Evolutionary conservation across 78 protist species (phyloP), one percentile per base, ranked within the genome.

Genomic region (Paratrimastix pyriformis): DNA sequence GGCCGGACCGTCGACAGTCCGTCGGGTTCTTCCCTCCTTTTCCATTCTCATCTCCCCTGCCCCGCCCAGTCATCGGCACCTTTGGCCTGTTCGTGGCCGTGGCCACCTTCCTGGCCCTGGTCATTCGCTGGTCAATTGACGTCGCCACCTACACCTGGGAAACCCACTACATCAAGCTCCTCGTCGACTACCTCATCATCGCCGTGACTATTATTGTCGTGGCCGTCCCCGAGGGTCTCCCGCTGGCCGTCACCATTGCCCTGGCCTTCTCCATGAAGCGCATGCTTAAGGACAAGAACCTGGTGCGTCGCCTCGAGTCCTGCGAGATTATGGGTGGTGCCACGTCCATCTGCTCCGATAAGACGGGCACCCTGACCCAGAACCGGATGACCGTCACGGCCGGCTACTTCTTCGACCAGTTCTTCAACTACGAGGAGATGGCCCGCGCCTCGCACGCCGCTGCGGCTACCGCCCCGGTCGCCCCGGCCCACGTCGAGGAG

Each of bases 321-420:
- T 80, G 84, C 60, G 91, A 88, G 74, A 88, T 79, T 32, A 88
- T 88, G 87, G 88, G 89, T 13, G 74, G 80, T 4, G 79, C 78
- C 84, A 70, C 73, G 35, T 44, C 80, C 11, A 87, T 90, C 42
- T 87, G 91, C 82, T 24, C 85, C 6, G 93, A 90, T 73, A 59
- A 88, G 85, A 94, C 99, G 26, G 99, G 98, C 30, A 94, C 97
- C 0, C 86, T 93, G 9, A 93, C 98, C 11, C 78, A 81, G 54
- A 90, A 91, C 84, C 32, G 80, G 37, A 93, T 96, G 99, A 90
- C 94, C 0, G 96, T 96, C n/a, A 86, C 80, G 62, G 35, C 65
- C 69, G 65, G 65, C 4, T 55, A 18, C 59, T 0, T 74, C 75
- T 29, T 38, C 70, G 72, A 46, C 15, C 13, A 62, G 11, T 29